A percentile compares a stretch with the other conserved stretches of the same genome.
Conservation (phyloP, 176 grass and related monocot genomes). For the Aegilops tauschii region DNA sequence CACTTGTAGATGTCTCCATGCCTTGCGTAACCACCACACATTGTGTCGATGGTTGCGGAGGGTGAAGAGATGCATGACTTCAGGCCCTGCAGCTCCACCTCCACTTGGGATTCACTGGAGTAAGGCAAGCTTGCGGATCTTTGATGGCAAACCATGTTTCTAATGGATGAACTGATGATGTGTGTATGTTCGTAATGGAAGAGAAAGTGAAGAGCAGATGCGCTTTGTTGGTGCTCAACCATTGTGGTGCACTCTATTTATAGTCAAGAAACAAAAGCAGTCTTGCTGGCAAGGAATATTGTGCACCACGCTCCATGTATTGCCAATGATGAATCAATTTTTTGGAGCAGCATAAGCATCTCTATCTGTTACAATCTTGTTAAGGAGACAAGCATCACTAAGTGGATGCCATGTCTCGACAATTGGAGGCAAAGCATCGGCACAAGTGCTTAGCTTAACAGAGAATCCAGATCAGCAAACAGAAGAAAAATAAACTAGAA, state of each 20-base stretch:
- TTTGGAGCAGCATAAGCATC: background rate
- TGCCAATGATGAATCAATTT: constrained; percentile 7
- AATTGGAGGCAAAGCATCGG: background rate
- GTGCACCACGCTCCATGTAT: background rate
- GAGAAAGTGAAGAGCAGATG: background rate
- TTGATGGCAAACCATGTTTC: constrained; percentile 46
- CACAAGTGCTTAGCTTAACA: constrained; percentile 1
- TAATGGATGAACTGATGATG: background rate
- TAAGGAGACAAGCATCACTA: constrained; percentile 21
- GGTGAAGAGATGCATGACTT: background rate
- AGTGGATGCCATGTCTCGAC: constrained; percentile 1
- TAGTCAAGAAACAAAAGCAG: constrained; percentile 13
- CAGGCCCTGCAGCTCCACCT: constrained; percentile 42
- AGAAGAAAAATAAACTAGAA: background rate
- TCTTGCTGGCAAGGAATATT: background rate
- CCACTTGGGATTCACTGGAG: constrained; percentile 20
- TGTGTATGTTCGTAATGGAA: constrained; percentile 1
- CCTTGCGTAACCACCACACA: constrained; percentile 4
- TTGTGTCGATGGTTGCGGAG: background rate
- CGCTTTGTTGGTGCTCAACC: constrained; percentile 15
- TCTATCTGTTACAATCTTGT: background rate
- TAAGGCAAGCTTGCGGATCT: constrained; percentile 49
- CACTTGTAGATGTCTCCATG: constrained; percentile 26
- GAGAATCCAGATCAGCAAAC: background rate
- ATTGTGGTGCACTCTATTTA: constrained; percentile 16